Evolutionary conservation across 2,329 filamentous ascomycete genomes (phyloP).

Genomic region (Aureobasidium sp.): DNA sequence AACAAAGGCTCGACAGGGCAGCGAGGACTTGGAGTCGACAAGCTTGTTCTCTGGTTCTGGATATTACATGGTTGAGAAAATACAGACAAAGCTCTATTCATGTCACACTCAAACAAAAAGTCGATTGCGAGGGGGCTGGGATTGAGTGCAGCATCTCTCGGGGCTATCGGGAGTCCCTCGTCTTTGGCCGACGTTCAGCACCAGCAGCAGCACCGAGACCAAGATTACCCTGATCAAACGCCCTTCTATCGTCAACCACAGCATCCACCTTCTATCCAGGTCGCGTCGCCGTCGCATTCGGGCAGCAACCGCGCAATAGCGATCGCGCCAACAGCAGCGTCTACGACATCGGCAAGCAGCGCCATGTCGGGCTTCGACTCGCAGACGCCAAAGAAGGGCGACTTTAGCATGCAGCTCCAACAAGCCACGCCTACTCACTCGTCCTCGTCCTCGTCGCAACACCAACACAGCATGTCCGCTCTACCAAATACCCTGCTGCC

Average conservation of each 20-base stretch:
- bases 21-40: background rate
- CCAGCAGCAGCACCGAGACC: background rate
- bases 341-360: background rate
- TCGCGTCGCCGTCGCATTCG: background rate
- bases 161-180: background rate
- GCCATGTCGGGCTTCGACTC: slow-evolving; percentile 33
- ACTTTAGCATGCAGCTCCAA: slow-evolving; percentile 53
- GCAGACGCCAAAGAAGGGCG: slow-evolving; percentile 37
- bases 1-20: background rate
- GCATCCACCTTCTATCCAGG: background rate
- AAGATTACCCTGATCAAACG: background rate
- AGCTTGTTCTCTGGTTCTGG: background rate
- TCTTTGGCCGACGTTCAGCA: background rate
- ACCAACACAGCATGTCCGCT: slow-evolving; percentile 21
- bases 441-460: background rate
- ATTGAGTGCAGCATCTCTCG: background rate
- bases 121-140: background rate
- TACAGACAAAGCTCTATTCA: background rate
- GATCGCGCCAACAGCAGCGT: background rate
- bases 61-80: background rate
- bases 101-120: slow-evolving; percentile 6
- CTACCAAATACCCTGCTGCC: slow-evolving; percentile 57
- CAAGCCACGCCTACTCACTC: slow-evolving; percentile 36
- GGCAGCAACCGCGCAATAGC: background rate
- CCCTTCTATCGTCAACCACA: background rate